A percentile compares a stretch with the other conserved stretches of the same genome.
phyloP scores from a whole-genome alignment of 345 rosid genomes.

The Euphorbia lathyris region DNA sequence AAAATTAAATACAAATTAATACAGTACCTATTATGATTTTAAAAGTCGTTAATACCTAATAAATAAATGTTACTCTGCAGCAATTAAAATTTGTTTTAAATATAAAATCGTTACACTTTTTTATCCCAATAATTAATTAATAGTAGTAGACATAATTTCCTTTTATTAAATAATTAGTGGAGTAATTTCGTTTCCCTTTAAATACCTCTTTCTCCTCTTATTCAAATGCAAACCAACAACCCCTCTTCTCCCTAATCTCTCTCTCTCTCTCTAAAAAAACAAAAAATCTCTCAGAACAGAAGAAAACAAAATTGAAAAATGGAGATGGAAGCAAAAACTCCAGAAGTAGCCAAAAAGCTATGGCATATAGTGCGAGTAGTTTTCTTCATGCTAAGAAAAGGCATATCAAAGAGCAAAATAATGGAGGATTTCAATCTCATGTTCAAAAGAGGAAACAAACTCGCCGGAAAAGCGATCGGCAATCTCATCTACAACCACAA shows the following conservation, averaged over 20 bases:
- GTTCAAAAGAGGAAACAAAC: slow-evolving; percentile 50
- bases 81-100: too few relatives aligned
- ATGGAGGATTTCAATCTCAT: slow-evolving; percentile 53
- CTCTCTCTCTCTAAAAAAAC: background rate
- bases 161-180: slow-evolving; percentile 13
- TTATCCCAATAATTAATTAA: too few relatives aligned
- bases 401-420: slow-evolving; percentile 52
- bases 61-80: too few relatives aligned
- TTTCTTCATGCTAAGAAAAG: slow-evolving; percentile 52
- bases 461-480: slow-evolving; percentile 54
- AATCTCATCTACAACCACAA: slow-evolving; percentile 38
- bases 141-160: too few relatives aligned
- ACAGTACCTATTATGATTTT: too few relatives aligned
- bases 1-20: too few relatives aligned
- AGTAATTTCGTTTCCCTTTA: slow-evolving; percentile 42
- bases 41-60: too few relatives aligned
- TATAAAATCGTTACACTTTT: too few relatives aligned
- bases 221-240: background rate
- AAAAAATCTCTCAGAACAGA: background rate
- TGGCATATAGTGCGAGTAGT: slow-evolving; percentile 48
- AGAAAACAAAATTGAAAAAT: slow-evolving; percentile 6
- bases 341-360: slow-evolving; percentile 47
- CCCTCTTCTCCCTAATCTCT: background rate
- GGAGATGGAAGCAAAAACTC: slow-evolving; percentile 47
- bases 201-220: slow-evolving; percentile 29